Base-by-base conservation (phyloP, 2,329 filamentous ascomycete species). In the Fusarium palustre region DNA sequence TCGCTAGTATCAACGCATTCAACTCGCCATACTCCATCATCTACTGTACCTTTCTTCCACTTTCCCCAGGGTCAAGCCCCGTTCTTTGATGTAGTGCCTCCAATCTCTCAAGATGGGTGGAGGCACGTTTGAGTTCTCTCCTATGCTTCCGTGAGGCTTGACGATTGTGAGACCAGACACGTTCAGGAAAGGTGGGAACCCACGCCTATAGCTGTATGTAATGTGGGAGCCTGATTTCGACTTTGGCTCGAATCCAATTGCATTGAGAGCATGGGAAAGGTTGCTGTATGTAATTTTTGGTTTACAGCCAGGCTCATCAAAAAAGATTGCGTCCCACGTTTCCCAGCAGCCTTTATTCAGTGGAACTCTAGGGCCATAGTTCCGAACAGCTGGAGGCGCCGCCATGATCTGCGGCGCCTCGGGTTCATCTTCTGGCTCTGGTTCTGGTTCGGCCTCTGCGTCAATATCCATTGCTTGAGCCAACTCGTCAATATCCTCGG, bases 261-360 rank as follows among this genome's bases (percentile, higher is more conserved):
- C 25, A 18, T 39, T n/a, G 16, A 50, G 22, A 39, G 48, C 33
- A 20, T 20, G 20, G 9, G 5, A 15, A 28, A 50, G 16, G 18
- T 50, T n/a, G 12, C 9, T 15, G 24, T 18, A 50, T 25, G 33
- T 28, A 7, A 50, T 15, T 11, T 28, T 50, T 10, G 9, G 33
- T 28, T 25, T 28, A 22, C 16, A 20, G 18, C 45, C 39, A 24
- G 64, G 6, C 9, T 71, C 62, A 15, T 25, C 41, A 58, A 30
- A 48, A 49, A 25, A 58, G 48, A 39, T 24, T 24, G 11, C 20
- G n/a, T 13, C 42, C 33, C 20, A 38, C 45, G 7, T 22, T 28
- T 12, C 58, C 66, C 36, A 64, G 49, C 24, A 73, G 31, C 33
- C 48, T 48, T 74, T 74, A 25, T 64, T 69, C 7, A 74, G 63